A percentile compares a stretch with the other conserved stretches of the same genome.
Conservation (phyloP, 495 filamentous ascomycete genomes). For the Penicillium subrubescens region DNA sequence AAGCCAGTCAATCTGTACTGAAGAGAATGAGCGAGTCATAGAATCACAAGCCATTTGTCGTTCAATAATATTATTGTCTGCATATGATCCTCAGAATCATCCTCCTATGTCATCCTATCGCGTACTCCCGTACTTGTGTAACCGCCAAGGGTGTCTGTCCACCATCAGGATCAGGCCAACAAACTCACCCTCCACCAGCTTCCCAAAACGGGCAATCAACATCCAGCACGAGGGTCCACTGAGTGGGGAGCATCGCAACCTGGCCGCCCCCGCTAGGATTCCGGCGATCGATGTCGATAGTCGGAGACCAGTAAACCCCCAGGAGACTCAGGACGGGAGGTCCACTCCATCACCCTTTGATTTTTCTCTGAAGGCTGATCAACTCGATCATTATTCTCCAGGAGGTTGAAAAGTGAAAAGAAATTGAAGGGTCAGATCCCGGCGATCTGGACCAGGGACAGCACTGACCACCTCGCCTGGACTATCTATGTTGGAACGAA, state of each 20-base stretch:
- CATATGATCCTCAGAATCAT: not conserved
- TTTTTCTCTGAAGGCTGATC: not conserved
- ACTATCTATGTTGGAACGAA: slow-evolving; percentile 3
- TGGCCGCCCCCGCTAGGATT: not conserved
- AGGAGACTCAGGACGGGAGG: not conserved
- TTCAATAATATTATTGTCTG: not conserved
- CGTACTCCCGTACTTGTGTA: not conserved
- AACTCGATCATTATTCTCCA: not conserved
- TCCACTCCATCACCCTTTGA: not conserved
- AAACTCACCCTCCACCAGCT: not conserved
- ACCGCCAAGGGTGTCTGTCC: not conserved
- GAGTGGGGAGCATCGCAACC: not conserved
- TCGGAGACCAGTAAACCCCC: not conserved
- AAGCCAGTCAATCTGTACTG: not conserved
- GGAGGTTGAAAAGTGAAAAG: not conserved
- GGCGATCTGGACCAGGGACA: slow-evolving; percentile 5
- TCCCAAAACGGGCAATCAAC: slow-evolving; percentile 12
- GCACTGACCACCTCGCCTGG: slow-evolving; percentile 5
- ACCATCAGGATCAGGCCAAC: not conserved
- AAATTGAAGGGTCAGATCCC: not conserved
- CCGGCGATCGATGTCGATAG: slow-evolving; percentile 13
- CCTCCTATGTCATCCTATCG: not conserved
- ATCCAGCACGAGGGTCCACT: slow-evolving; percentile 12
- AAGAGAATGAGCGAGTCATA: not conserved
- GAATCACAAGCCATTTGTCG: not conserved